Conservation (phyloP, 768 basidiomycete genomes). For the Russula emetica region DNA sequence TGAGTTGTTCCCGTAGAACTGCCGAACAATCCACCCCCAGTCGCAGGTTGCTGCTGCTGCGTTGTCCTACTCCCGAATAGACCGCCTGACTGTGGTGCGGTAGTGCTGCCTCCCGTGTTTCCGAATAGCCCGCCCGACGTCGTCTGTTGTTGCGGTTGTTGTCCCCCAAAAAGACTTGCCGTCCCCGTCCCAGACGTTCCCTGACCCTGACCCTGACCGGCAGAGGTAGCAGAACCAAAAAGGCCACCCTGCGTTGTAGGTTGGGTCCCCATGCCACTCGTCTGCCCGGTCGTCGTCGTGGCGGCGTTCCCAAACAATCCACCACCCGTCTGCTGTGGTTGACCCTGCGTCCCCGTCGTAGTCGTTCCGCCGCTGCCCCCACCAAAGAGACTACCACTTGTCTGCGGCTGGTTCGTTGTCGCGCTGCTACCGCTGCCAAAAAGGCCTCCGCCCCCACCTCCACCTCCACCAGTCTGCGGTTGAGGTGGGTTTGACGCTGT, state of each 20-base stretch:
- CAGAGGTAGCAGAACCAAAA: constrained; percentile 25
- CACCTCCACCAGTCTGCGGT: constrained; percentile 12
- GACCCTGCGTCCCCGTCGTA: not conserved
- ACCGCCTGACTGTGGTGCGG: constrained; percentile 11
- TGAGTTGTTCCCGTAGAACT: not conserved
- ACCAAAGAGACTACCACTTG: constrained; percentile 25
- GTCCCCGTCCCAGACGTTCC: constrained; percentile 21
- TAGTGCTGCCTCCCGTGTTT: constrained; percentile 24
- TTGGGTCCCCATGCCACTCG: constrained; percentile 5
- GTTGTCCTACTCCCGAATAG: too few relatives aligned
- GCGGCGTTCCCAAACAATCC: constrained; percentile 34
- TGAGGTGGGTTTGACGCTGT: constrained; percentile 3
- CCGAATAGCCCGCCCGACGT: constrained; percentile 25
- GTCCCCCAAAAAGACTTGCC: constrained; percentile 21
- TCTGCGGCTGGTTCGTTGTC: constrained; percentile 11
- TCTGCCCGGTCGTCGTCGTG: constrained; percentile 7
- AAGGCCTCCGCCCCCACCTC: not conserved
- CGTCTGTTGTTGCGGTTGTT: constrained; percentile 19
- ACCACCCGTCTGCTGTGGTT: constrained; percentile 14
- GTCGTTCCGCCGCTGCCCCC: not conserved
- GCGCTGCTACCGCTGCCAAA: constrained; percentile 5
- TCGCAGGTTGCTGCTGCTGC: not conserved
- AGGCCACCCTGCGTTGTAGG: constrained; percentile 28
- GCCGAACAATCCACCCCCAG: constrained; percentile 30
- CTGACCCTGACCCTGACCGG: constrained; percentile 25